Conservation (phyloP, 371 early-diverging fungal species). For the Haplosporangium sp. region DNA sequence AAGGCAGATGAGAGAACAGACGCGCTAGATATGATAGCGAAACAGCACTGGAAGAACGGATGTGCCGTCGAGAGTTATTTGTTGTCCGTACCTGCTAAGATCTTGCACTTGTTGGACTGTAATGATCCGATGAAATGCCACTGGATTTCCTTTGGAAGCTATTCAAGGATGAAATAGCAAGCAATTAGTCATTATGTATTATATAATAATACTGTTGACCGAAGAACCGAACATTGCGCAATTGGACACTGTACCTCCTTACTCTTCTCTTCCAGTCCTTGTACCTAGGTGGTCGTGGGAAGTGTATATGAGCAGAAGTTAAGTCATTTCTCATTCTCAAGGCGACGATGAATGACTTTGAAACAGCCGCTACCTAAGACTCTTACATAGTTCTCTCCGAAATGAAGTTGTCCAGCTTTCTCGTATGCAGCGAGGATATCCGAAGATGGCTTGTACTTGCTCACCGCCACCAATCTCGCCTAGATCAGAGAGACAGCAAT, state of each 20-base stretch:
- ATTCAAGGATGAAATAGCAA: not conserved
- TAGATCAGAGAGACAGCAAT: conserved; percentile 10
- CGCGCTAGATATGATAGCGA: not conserved
- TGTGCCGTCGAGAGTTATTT: not conserved
- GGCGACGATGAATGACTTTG: not conserved
- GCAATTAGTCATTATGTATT: conserved; percentile 34
- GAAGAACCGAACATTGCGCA: too few species aligned
- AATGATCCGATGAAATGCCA: conserved; percentile 98
- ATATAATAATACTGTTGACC: too few species aligned
- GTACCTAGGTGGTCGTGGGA: conserved; percentile 64
- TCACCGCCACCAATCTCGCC: conserved; percentile 91
- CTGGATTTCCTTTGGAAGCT: conserved; percentile 79
- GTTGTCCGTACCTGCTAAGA: conserved; percentile 66
- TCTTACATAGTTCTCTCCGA: conserved; percentile 95
- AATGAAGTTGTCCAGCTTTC: conserved; percentile 87
- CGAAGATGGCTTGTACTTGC: conserved; percentile 88
- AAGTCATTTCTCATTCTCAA: too few species aligned
- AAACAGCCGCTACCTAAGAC: too few species aligned
- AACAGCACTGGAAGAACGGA: too few species aligned
- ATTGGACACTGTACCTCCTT: conserved; percentile 59
- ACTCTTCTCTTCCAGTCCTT: conserved; percentile 94
- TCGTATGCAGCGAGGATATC: conserved; percentile 82
- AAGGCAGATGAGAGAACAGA: not conserved
- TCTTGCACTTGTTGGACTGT: conserved; percentile 96
- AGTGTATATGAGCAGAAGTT: not conserved